Base-by-base conservation (phyloP, 257 asterid species). In the Petrea volubilis region DNA sequence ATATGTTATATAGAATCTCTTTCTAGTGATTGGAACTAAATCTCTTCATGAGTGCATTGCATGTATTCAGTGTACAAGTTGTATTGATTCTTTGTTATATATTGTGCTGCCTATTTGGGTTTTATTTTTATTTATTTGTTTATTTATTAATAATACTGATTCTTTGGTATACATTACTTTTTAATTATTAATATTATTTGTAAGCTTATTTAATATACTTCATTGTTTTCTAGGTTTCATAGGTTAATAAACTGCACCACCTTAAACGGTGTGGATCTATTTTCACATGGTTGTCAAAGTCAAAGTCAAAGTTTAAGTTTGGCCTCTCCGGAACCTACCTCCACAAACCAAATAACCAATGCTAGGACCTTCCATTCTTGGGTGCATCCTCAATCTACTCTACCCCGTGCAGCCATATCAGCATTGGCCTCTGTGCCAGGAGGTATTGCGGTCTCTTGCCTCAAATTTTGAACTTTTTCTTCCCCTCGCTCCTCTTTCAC, bases 381-480 rank as follows among this genome's bases (percentile, higher is more conserved):
- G 98, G 84, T 90, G 87, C 87, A 90, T 75, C 99, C 99, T 25
- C 97, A 95, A 77, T 89, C 90, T 75, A 73, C 83, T 74, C 85
- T 92, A 79, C 92, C 98, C 41, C 82, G 79, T 77, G 82, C 80
- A 65, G 97, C 78, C 57, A 86, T 95, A 82, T 83, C 97, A 68
- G 94, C 93, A 40, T 80, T 95, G 83, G 71, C 90, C 46, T 84
- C 93, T 71, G 67, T 64, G 21, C 78, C 81, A 29, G 87, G 83
- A 91, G 99, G 98, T 94, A 85, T 67, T 74, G 29, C 27, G n/a
- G 33, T 70, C 64, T 40, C 60, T 62, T 51, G 44, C 61, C 21
- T 66, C 61, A 63, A 18, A 17, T 62, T 12, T 60, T 64, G 73
- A 38, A 34, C 62, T 33, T 66, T 55, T 71, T 70, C 40, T 64